These are phyloP conservation scores for Pestalotiopsis sp. DNA, from an alignment of 2,329 filamentous ascomycete genomes.

Conservation along the genomic window DNA sequence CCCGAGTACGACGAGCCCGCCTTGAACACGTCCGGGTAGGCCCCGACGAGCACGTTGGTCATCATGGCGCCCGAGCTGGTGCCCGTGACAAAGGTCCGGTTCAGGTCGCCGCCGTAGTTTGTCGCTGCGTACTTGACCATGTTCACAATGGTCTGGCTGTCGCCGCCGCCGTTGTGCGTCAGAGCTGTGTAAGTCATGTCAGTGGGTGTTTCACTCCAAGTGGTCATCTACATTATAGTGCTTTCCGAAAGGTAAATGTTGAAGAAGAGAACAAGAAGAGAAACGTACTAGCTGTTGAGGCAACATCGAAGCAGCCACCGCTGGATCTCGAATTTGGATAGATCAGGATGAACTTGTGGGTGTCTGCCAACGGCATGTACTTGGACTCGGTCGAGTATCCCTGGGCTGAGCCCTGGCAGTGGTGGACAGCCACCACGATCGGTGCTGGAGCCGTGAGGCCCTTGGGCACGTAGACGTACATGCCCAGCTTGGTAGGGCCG, in stretches of 20 bases:
- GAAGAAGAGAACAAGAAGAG: background rate
- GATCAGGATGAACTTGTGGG: conserved; percentile 57
- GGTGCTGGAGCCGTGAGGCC: conserved; percentile 34
- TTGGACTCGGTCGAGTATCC: conserved; percentile 53
- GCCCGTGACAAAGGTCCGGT: conserved; percentile 34
- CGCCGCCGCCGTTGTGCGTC: conserved; percentile 37
- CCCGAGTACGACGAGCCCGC: conserved; percentile 48
- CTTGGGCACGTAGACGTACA: conserved; percentile 36
- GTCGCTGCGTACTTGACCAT: conserved; percentile 38
- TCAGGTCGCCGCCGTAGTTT: conserved; percentile 34
- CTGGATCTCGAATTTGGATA: conserved; percentile 45
- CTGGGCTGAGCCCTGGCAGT: conserved; percentile 56
- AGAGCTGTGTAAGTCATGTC: conserved; percentile 16
- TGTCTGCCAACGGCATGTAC: conserved; percentile 56
- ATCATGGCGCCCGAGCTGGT: conserved; percentile 36
- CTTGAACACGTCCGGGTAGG: conserved; percentile 51
- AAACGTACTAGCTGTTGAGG: conserved; percentile 43
- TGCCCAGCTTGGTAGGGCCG: conserved; percentile 34
- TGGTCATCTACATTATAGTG: background rate
- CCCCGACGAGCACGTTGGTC: conserved; percentile 42
- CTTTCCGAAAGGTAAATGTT: background rate
- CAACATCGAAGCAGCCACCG: conserved; percentile 62
- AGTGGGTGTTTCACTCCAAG: background rate
- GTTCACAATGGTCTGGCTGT: conserved; percentile 41
- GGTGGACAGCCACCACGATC: conserved; percentile 58